Evolutionary conservation across 768 basidiomycete species (phyloP), one percentile per base, ranked within the genome.

Genomic region (Podaxis mareebaensis): DNA sequence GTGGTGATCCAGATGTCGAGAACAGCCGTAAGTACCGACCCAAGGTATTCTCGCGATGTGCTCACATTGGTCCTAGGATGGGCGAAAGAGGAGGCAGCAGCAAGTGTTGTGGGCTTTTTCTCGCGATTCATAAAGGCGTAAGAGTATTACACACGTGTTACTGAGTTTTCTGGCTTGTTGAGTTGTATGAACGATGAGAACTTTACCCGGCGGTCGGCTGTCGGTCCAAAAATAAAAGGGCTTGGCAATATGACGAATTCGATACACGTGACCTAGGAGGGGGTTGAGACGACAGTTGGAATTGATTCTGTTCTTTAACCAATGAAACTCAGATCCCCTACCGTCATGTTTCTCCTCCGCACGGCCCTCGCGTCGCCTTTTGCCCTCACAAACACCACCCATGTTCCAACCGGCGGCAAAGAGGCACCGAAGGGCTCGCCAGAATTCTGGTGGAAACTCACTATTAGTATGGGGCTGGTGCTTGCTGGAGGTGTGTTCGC

Each of bases 401-500:
- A 63, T 64, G 64, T 20, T 3, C 60, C 61, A 6, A 26, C 62
- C 10, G 66, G 69, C 10, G 7, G 7, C 10, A 36, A 48, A 11
- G 52, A 26, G 5, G 48, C 22, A 4, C 49, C 44, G 2, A 20
- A 7, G 20, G 85, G 83, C 24, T 86, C 89, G 0, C 79, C 88
- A 2, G 84, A 85, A 60, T 97, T 95, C 73, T 92, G 83, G 80
- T 85, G 76, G 63, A 92, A 95, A 71, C 75, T 97, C 33, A 65
- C 82, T 20, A 75, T 94, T 56, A 91, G 90, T 58, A 78, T 76
- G 3, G 72, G 76, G 2, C 81, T 99, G 28, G 95, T 99, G 6
- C 75, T 99, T 1, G 78, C 85, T 0, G 96, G 96, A 2, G 96
- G 96, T 58, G 89, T 95, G 4, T 97, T 99, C 72, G 93, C 96